Evolutionary conservation across 2,329 filamentous ascomycete genomes (phyloP).

Genomic region (Diaporthe amygdali): DNA sequence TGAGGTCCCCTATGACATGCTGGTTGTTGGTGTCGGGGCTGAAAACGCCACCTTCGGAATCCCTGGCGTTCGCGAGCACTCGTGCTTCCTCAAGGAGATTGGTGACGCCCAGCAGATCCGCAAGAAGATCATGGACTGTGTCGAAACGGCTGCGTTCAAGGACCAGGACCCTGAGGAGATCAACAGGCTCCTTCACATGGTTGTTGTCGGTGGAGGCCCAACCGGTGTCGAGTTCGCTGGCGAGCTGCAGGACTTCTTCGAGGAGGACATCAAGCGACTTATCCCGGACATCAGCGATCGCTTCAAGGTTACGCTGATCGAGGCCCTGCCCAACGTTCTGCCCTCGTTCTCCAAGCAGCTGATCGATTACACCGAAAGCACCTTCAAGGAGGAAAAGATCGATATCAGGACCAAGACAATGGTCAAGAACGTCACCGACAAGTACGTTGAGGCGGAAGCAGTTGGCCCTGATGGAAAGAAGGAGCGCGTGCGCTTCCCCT

Average conservation of each 20-base stretch:
- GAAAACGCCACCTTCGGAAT: constrained; percentile 99
- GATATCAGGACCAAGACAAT: constrained; percentile 98
- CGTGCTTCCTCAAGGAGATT: constrained; percentile 99
- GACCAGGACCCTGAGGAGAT: constrained; percentile 87
- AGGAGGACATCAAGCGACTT: constrained; percentile 97
- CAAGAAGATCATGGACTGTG: constrained; percentile 99
- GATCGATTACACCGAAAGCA: constrained; percentile 99
- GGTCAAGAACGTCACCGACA: constrained; percentile 96
- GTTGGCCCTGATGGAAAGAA: constrained; percentile 85
- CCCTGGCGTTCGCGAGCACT: constrained; percentile 91
- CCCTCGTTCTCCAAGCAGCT: constrained; percentile 99
- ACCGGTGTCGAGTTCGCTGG: constrained; percentile 98
- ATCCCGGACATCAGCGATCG: constrained; percentile 93
- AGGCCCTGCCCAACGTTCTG: constrained; percentile 94
- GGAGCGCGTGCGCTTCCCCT: constrained; percentile 81
- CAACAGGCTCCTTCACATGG: constrained; percentile 96
- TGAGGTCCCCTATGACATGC: constrained; percentile 96
- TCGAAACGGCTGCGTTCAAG: constrained; percentile 98
- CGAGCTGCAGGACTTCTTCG: constrained; percentile 98
- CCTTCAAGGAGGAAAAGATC: constrained; percentile 98
- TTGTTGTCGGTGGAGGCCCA: constrained; percentile 90
- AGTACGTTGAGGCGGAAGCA: constrained; percentile 88
- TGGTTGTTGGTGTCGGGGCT: constrained; percentile 94
- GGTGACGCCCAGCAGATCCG: constrained; percentile 94
- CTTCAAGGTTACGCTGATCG: constrained; percentile 97